A percentile compares a stretch with the other conserved stretches of the same genome.
phyloP scores from a whole-genome alignment of 1,284 basidiomycete genomes.

The Fomes fomentarius region DNA sequence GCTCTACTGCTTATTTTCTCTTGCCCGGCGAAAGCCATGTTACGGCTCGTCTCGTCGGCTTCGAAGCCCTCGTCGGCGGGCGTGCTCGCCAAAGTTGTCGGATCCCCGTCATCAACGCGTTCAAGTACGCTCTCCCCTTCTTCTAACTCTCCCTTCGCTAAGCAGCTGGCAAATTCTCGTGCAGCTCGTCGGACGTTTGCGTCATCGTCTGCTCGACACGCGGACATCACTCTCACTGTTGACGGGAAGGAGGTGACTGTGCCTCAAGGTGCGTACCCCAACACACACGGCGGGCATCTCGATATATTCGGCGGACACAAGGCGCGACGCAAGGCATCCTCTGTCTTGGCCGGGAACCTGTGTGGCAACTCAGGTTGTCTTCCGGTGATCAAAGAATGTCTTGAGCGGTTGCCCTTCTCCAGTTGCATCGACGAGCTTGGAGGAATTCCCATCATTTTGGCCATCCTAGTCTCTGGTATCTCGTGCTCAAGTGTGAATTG shows the following conservation, averaged over 20 bases:
- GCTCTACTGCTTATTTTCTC: constrained; percentile 13
- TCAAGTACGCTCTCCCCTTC: constrained; percentile 38
- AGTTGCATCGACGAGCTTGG: too few relatives aligned
- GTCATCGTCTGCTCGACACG: constrained; percentile 65
- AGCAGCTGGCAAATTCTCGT: background rate
- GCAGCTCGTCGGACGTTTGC: constrained; percentile 63
- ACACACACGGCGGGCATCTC: constrained; percentile 3
- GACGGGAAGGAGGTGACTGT: constrained; percentile 95
- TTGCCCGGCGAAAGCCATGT: constrained; percentile 44
- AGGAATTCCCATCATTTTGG: too few relatives aligned
- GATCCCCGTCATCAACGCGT: constrained; percentile 43
- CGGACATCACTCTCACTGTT: constrained; percentile 88
- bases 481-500: constrained; percentile 16
- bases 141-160: background rate
- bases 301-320: too few relatives aligned
- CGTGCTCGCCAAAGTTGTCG: constrained; percentile 64
- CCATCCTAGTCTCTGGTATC: too few relatives aligned
- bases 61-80: constrained; percentile 62
- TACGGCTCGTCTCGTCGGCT: constrained; percentile 62
- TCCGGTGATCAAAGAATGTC: too few relatives aligned
- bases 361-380: too few relatives aligned
- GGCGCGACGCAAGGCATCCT: too few relatives aligned
- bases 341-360: too few relatives aligned
- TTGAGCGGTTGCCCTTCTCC: too few relatives aligned
- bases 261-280: constrained; percentile 69